phyloP scores from a whole-genome alignment of 306 rosid genomes.

The Acacia crassicarpa region DNA sequence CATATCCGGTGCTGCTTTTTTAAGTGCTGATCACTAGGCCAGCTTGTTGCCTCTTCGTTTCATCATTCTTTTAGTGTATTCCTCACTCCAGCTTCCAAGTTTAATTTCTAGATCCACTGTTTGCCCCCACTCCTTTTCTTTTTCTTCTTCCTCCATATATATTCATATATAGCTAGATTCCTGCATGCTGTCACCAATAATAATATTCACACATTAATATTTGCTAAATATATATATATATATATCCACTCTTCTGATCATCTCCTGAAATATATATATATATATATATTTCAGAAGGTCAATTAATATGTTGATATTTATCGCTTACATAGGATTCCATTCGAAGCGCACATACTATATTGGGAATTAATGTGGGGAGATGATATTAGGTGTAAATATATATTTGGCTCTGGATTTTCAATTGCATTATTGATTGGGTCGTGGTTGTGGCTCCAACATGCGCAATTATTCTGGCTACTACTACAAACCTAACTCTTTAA shows the following conservation, averaged over 20 bases:
- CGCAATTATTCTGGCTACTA: slow-evolving; percentile 7
- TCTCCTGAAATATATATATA: background rate
- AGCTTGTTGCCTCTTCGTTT: background rate
- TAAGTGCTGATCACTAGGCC: background rate
- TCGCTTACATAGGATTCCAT: background rate
- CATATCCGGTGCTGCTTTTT: slow-evolving; percentile 4
- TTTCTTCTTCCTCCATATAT: background rate
- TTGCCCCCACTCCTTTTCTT: background rate
- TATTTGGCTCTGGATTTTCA: background rate
- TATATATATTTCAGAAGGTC: background rate
- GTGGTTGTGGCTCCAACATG: background rate
- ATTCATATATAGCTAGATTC: background rate
- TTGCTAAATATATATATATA: too few relatives aligned
- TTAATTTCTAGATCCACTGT: background rate
- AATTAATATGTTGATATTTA: background rate
- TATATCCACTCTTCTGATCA: too few relatives aligned
- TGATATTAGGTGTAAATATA: background rate
- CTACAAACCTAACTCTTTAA: background rate
- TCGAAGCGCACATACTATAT: background rate
- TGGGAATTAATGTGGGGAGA: background rate
- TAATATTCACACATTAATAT: background rate
- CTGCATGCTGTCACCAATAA: background rate
- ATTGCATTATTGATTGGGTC: slow-evolving; percentile 15
- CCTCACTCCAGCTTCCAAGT: background rate
- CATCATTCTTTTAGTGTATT: background rate